phyloP scores from a whole-genome alignment of 345 rosid genomes.

The Laguncularia racemosa region DNA sequence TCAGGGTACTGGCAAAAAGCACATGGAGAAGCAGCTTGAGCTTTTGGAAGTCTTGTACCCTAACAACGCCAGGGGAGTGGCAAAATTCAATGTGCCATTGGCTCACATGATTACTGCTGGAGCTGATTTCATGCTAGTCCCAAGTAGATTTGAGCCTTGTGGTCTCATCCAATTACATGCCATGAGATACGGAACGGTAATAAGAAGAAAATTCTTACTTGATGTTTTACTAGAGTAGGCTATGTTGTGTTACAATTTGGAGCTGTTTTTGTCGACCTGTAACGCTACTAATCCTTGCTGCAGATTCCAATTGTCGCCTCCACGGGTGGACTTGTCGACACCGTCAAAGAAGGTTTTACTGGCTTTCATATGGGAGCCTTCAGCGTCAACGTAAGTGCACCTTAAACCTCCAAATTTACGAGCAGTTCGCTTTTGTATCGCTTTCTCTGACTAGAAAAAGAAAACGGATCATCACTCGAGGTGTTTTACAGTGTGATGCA shows the following conservation, averaged over 20 bases:
- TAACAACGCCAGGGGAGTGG: slow-evolving; percentile 64
- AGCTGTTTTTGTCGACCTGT: background rate
- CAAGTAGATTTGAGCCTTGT: slow-evolving; percentile 96
- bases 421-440: too few relatives aligned
- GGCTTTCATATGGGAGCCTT: slow-evolving; percentile 92
- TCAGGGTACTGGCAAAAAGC: slow-evolving; percentile 89
- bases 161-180: slow-evolving; percentile 97
- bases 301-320: slow-evolving; percentile 86
- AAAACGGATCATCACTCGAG: background rate
- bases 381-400: slow-evolving; percentile 51
- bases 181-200: slow-evolving; percentile 96
- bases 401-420: background rate
- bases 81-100: slow-evolving; percentile 66
- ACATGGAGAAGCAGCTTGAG: slow-evolving; percentile 64
- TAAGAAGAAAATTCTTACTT: background rate
- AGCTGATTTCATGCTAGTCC: slow-evolving; percentile 76
- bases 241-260: background rate
- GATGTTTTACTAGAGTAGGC: background rate
- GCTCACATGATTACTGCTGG: slow-evolving; percentile 94
- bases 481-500: slow-evolving; percentile 51
- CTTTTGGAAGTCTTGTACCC: slow-evolving; percentile 63
- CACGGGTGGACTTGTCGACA: slow-evolving; percentile 95
- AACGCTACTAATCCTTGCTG: background rate
- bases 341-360: slow-evolving; percentile 81
- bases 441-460: background rate